Evolutionary conservation across 129 eudicot species (phyloP), one percentile per base, ranked within the genome.

Genomic region (Tanacetum coccineum): DNA sequence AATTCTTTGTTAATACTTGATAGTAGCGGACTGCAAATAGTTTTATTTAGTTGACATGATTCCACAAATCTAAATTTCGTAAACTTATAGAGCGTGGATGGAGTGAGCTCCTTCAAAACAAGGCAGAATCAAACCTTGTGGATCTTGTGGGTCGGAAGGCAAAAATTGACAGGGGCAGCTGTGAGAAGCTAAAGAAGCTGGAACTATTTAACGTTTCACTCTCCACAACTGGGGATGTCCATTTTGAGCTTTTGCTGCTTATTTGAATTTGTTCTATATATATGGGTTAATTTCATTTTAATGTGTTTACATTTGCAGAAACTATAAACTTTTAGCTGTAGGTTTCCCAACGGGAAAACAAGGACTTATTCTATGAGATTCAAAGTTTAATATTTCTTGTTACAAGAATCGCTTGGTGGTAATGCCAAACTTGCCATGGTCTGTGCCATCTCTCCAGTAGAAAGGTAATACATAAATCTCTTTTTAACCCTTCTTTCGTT

Each of bases 131-230:
- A 64, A 93, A 93, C 68, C 87, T 93, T 67, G 98, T 93, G 77
- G 98, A 93, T 74, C 95, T 93, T 81, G 98, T 36, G 98, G 98
- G 54, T 93, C 96, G 25, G 98, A 80, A 93, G 98, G 55, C 98
- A 93, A 71, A 93, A 93, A 73, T 76, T 86, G 70, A 93, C 98
- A 6, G 95, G 98, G 64, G 98, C 98, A 70, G 98, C 96, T 40
- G 98, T n/a, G 98, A 74, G 96, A 86, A 39, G 98, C 45, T 76
- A 93, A 93, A 78, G 98, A 93, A 82, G 98, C 98, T 21, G 98
- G 98, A 72, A 93, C 88, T 67, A 93, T 93, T 21, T 88, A 93
- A 59, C 91, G 98, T n/a, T 17, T 93, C 98, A n/a, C 96, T 93
- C 66, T 93, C n/a, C 98, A 71, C 98, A 93, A 74, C 96, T 93